Base-by-base conservation (phyloP, 78 protist genomes). In the Guillardia theta region DNA sequence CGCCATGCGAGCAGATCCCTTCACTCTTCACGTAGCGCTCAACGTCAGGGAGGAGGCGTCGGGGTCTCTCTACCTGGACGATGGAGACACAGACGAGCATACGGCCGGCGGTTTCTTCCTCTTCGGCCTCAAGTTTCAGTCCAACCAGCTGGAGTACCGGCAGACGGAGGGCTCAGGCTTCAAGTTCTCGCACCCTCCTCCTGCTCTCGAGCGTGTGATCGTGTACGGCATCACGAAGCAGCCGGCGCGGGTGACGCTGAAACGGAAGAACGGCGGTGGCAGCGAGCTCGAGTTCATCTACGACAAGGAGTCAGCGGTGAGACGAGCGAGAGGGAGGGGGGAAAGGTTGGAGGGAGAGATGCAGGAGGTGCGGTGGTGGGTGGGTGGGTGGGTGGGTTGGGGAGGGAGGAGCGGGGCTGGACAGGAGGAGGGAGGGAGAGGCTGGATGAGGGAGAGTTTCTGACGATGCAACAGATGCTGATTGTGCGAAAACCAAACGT, bases 1-100 rank as follows among this genome's bases (percentile, higher is more conserved):
- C 27, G 94, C 88, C 77, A 96, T 95, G 98, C 46, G 0, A 41
- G 41, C 33, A 50, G 99, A 98, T 77, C 99, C 99, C 41, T 95
- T 78, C 95, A 98, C 99, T 0, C 95, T 98, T 33, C 39, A 54
- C 36, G 95, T 97, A 0, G 97, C 98, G 0, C 96, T 97, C n/a
- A 93, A 94, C 93, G 37, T 1, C 70, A 15, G 24, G 64, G 88
- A 64, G 24, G 1, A 15, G 3, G 98, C 98, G 0, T 5, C 0
- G 19, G 98, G 99, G 43, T 78, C 88, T n/a, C 93, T 98, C 46
- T 98, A 95, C 95, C 4, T 97, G 12, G 98, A 98, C 88, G 98
- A 98, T 94, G 96, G 96, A 64, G 93, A 94, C 58, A 43, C 96
- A 1, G 95, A 88, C 64, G 94, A 93, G 58, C 95, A 96, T 24